Evolutionary conservation across 768 basidiomycete species (phyloP).

Genomic region (Gloeostereum incarnatum): DNA sequence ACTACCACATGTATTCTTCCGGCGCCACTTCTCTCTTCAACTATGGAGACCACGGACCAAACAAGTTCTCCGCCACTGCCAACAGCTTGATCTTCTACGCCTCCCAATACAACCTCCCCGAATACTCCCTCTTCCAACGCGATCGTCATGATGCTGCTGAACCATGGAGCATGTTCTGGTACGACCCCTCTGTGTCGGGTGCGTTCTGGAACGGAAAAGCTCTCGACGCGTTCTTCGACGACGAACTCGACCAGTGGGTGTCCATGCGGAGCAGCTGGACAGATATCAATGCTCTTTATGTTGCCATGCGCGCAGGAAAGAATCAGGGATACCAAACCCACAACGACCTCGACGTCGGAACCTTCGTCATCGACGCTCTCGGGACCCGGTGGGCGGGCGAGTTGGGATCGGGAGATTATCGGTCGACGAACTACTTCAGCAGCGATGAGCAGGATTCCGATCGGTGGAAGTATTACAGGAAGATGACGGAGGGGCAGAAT

Average conservation of each 20-base stretch:
- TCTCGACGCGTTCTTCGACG: conserved; percentile 78
- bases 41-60: conserved; percentile 82
- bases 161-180: conserved; percentile 90
- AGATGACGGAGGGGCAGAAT: conserved; percentile 97
- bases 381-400: conserved; percentile 95
- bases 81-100: conserved; percentile 82
- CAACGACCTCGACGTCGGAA: conserved; percentile 89
- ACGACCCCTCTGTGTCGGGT: conserved; percentile 71
- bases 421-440: conserved; percentile 65
- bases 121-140: conserved; percentile 83
- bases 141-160: conserved; percentile 78
- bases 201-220: conserved; percentile 88
- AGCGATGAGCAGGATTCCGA: conserved; percentile 56
- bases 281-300: conserved; percentile 69
- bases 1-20: conserved; percentile 83
- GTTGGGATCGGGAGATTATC: conserved; percentile 83
- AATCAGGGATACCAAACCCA: conserved; percentile 85
- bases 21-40: conserved; percentile 85
- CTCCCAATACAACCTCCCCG: conserved; percentile 54
- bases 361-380: conserved; percentile 92
- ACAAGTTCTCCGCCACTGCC: conserved; percentile 93
- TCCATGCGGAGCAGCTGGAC: conserved; percentile 94
- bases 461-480: conserved; percentile 93
- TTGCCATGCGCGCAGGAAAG: conserved; percentile 84
- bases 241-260: conserved; percentile 71